Conservation (phyloP, 352 stramenopile species). For the Aphanomyces stellatus region DNA sequence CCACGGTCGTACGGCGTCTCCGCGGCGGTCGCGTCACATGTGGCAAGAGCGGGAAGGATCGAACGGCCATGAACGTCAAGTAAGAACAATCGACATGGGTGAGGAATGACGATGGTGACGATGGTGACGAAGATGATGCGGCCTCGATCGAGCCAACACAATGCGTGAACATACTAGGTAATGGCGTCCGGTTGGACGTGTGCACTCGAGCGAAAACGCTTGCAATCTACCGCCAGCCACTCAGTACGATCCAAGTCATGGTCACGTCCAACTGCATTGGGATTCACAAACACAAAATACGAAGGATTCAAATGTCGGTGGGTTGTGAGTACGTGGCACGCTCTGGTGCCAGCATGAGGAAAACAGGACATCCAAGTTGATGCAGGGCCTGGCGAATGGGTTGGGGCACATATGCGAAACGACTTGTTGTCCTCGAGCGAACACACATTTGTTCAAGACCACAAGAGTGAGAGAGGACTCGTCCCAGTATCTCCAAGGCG, state of each 20-base stretch:
- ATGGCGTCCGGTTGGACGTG: conserved; percentile 89
- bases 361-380: too few species aligned
- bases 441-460: too few species aligned
- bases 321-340: too few species aligned
- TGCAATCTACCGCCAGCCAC: conserved; percentile 87
- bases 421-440: too few species aligned
- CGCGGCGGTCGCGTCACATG: conserved; percentile 90
- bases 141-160: conserved; percentile 45
- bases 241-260: conserved; percentile 86
- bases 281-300: conserved; percentile 79
- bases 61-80: conserved; percentile 96
- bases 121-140: not conserved
- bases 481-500: too few species aligned
- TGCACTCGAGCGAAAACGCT: conserved; percentile 90
- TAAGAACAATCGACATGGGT: conserved; percentile 83
- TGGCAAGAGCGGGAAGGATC: conserved; percentile 97
- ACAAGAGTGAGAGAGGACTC: too few species aligned
- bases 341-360: too few species aligned
- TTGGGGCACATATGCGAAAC: too few species aligned
- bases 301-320: too few species aligned
- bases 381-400: too few species aligned
- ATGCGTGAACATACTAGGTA: conserved; percentile 88
- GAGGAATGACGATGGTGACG: not conserved
- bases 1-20: conserved; percentile 80
- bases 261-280: conserved; percentile 81